Evolutionary conservation across 2,329 filamentous ascomycete species (phyloP), one percentile per base, ranked within the genome.

Genomic region (Colletotrichum sp.): DNA sequence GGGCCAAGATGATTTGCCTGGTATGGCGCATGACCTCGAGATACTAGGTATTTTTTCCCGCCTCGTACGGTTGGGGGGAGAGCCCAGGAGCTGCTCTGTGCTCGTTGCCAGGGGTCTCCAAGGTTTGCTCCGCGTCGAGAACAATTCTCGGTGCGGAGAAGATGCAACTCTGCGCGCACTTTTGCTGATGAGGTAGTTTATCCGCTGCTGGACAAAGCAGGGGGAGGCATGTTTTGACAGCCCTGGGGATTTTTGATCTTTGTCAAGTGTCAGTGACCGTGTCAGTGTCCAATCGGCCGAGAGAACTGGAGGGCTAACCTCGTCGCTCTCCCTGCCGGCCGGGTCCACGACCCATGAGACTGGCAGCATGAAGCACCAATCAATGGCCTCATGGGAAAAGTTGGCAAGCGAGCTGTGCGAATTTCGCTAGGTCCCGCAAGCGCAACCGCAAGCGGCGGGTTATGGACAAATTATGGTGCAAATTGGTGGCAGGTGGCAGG

Each of bases 171-270:
- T 69, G 66, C 36, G 36, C 39, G 60, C 44, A 75, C 63, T 67
- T 71, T 76, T 76, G 71, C 71, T 67, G 39, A 75, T 75, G 49
- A 75, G 52, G 55, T 57, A 55, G 75, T 76, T 76, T 76, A 75
- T 63, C 75, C 75, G 75, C 71, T 66, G 71, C 66, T 21, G 57
- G 55, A 34, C 36, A 16, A 44, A 66, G 26, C 65, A 49, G 60
- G 71, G 71, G 59, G 36, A 71, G 71, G 36, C 65, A 63, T 76
- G 59, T 60, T 63, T n/a, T 32, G 57, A 26, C 28, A 60, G 68
- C 55, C 59, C 36, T 70, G 24, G 66, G 52, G 52, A 68, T 68
- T 62, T 63, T 62, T 70, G 55, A 16, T 34, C 44, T 52, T 52
- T 52, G 44, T 21, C 44, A 52, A 52, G 44, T 21, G 44, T 52